Evolutionary conservation across 73 alveolate genomes (phyloP).

Genomic region (Diophrys appendiculata): DNA sequence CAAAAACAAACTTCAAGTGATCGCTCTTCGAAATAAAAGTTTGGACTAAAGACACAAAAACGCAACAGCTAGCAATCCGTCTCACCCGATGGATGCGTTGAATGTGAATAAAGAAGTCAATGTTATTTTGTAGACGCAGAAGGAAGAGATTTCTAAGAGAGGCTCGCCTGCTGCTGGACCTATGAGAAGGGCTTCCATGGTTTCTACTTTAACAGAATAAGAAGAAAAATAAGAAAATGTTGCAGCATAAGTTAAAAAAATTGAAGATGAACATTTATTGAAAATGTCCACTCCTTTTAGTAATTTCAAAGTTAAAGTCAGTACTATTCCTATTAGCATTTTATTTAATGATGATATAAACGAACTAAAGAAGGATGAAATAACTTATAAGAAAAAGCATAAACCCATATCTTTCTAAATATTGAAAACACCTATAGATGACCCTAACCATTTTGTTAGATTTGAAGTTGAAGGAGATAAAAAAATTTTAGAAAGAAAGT

Average conservation of each 20-base stretch:
- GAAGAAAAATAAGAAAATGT: background rate
- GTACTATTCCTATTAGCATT: background rate
- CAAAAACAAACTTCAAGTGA: background rate
- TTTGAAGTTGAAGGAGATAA: constrained; percentile 9
- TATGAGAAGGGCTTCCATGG: background rate
- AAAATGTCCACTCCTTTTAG: constrained; percentile 5
- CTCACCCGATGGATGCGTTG: background rate
- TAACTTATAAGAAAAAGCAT: background rate
- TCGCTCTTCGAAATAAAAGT: background rate
- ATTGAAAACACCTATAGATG: background rate
- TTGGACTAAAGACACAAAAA: background rate
- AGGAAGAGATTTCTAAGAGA: background rate
- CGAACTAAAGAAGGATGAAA: constrained; percentile 1
- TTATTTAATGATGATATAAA: constrained; percentile 4
- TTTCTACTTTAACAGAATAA: background rate
- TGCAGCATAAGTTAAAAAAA: background rate
- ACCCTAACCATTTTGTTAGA: background rate
- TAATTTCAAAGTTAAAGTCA: background rate
- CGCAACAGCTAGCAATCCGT: background rate
- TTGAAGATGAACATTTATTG: constrained; percentile 1
- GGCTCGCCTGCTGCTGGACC: background rate
- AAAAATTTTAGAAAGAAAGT: background rate
- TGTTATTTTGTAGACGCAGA: background rate
- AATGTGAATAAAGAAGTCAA: background rate
- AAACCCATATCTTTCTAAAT: background rate